Evolutionary conservation across 78 protist species (phyloP).

Genomic region (Dictyostelium purpureum): DNA sequence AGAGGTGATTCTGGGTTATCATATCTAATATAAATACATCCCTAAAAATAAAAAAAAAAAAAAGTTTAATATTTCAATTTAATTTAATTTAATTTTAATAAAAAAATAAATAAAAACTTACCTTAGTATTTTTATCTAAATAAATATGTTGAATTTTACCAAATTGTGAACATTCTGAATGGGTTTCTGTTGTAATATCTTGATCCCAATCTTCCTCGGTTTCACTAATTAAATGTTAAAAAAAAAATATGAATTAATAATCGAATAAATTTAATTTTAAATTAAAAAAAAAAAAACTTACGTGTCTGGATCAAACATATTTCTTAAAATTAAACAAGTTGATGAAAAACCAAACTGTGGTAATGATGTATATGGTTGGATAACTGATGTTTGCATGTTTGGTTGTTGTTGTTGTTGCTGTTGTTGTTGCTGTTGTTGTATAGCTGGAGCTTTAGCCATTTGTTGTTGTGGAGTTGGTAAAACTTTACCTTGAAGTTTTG

Average conservation of each 20-base stretch:
- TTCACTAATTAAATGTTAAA: conserved; percentile 7
- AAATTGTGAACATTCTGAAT: conserved; percentile 32
- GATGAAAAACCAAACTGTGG: not conserved
- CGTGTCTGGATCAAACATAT: conserved; percentile 72
- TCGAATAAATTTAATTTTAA: not conserved
- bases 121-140: conserved; percentile 61
- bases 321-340: conserved; percentile 38
- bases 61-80: not conserved
- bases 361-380: not conserved
- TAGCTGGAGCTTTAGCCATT: not conserved
- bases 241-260: not conserved
- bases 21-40: conserved; percentile 49
- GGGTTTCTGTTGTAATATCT: conserved; percentile 30
- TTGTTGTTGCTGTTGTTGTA: too few species aligned
- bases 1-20: conserved; percentile 14
- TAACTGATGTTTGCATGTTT: not conserved
- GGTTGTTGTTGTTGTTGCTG: too few species aligned
- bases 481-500: conserved; percentile 13
- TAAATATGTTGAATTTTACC: conserved; percentile 63
- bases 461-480: not conserved
- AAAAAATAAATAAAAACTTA: not conserved
- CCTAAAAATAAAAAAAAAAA: not conserved
- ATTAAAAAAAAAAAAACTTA: not conserved
- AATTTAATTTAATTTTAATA: not conserved
- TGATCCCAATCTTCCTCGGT: conserved; percentile 57